Conservation (phyloP, 2,329 filamentous ascomycete genomes). For the Calonectria crousiana region DNA sequence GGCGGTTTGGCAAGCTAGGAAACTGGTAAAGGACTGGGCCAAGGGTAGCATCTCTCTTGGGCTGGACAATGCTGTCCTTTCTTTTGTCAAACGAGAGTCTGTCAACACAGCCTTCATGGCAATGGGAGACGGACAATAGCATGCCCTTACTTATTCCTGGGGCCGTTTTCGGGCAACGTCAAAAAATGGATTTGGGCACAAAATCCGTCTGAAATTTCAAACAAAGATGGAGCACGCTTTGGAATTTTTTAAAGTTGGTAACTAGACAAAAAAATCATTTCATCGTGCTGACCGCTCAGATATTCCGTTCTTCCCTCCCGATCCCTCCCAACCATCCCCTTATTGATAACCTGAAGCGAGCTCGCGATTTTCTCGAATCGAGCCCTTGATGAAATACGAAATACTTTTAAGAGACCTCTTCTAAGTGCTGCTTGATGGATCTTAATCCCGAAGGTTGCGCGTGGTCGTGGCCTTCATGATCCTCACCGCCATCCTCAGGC, state of each 20-base stretch:
- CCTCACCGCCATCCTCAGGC: conserved; percentile 57
- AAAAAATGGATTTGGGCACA: background rate
- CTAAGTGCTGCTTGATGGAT: conserved; percentile 38
- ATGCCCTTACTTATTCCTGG: background rate
- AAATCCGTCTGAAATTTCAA: background rate
- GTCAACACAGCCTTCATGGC: conserved; percentile 37
- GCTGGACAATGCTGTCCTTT: conserved; percentile 27
- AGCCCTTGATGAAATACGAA: background rate
- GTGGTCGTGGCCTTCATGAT: conserved; percentile 46
- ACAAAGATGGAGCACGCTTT: background rate
- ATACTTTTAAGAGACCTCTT: conserved; percentile 31
- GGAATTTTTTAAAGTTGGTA: background rate
- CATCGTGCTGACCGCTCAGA: background rate
- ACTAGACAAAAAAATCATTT: background rate
- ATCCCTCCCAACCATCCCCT: background rate
- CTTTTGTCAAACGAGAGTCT: conserved; percentile 40
- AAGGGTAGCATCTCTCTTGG: conserved; percentile 44
- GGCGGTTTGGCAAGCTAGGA: conserved; percentile 46
- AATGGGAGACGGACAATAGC: conserved; percentile 28
- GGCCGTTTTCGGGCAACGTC: background rate
- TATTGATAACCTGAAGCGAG: too few species aligned
- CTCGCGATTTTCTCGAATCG: background rate
- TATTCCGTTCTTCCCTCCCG: background rate
- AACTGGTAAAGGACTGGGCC: conserved; percentile 40
- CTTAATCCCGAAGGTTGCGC: conserved; percentile 16